Evolutionary conservation across 2,329 filamentous ascomycete species (phyloP), one percentile per base, ranked within the genome.

Genomic region (Madurella mycetomatis): DNA sequence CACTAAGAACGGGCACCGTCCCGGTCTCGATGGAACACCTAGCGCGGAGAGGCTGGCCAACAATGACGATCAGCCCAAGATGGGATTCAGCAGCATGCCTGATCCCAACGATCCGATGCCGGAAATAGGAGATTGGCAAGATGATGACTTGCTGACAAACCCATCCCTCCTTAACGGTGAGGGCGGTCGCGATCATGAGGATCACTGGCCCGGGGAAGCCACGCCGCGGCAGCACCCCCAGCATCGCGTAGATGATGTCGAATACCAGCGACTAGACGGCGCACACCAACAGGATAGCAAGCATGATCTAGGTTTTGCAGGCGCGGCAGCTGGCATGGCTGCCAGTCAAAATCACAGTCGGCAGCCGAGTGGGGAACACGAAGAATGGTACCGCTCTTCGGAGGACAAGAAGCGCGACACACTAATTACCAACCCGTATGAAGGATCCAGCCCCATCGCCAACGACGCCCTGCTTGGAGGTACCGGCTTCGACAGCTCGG

Each of bases 81-180:
- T 95, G 76, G 80, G 80, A 41, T 82, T 86, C 42, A 90, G 79
- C 66, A 86, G 85, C 45, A 68, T 92, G 56, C 90, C 90, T 3
- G 79, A 86, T 60, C 72, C 81, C 37, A 73, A 85, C 53, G 78
- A 92, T 62, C 86, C 87, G 5, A 82, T 92, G 75, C 89, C 87
- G 0, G 90, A 92, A 65, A 84, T 88, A 64, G 90, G 87, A 4
- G 87, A 89, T 60, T 74, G 71, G 48, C 73, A 77, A 54, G 76
- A 80, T 11, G 80, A 83, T 39, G 90, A 95, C 57, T 79, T 90
- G 15, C 86, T 83, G 44, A 95, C 91, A 16, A 95, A 95, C 66
- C 90, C 90, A 2, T 96, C 92, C 0, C 79, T 92, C 47, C 84
- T 95, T 41, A 82, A 91, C 60, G 90, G 88, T 16, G 86, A 85